phyloP scores from a whole-genome alignment of 2,329 filamentous ascomycete genomes.

The Trichoderma harzianum region DNA sequence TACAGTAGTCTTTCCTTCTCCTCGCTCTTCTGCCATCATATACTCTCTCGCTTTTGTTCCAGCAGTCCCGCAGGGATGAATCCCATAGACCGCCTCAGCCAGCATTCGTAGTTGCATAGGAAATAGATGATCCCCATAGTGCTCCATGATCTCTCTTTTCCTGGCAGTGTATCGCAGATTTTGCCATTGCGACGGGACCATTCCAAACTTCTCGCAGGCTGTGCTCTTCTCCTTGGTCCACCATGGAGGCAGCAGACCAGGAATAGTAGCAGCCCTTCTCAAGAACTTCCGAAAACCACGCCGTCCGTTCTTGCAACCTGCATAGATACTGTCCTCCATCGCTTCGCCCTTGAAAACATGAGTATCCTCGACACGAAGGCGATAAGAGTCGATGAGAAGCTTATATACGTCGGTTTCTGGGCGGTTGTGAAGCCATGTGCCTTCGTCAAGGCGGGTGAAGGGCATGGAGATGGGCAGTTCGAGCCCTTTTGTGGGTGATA shows the following conservation, averaged over 20 bases:
- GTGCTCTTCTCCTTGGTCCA: slow-evolving; percentile 39
- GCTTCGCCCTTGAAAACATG: slow-evolving; percentile 27
- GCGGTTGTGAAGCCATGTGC: slow-evolving; percentile 43
- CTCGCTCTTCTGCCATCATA: slow-evolving; percentile 25
- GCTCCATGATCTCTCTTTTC: slow-evolving; percentile 38
- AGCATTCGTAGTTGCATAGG: slow-evolving; percentile 51
- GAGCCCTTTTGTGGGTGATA: slow-evolving; percentile 13
- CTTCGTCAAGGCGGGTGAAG: slow-evolving; percentile 39
- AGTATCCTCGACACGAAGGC: slow-evolving; percentile 42
- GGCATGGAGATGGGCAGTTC: slow-evolving; percentile 32
- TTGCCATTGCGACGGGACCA: too few relatives aligned
- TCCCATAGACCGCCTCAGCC: slow-evolving; percentile 36
- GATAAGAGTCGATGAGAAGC: slow-evolving; percentile 47
- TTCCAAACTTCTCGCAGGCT: too few relatives aligned
- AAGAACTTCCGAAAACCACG: slow-evolving; percentile 25
- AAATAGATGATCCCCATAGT: slow-evolving; percentile 43
- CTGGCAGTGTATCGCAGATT: too few relatives aligned
- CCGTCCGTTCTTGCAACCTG: too few relatives aligned
- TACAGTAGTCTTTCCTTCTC: too few relatives aligned
- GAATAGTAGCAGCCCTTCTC: slow-evolving; percentile 23
- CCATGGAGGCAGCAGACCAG: slow-evolving; percentile 42
- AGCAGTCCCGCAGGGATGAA: too few relatives aligned
- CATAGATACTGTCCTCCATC: too few relatives aligned
- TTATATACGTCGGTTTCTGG: slow-evolving; percentile 43
- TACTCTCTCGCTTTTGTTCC: too few relatives aligned